A percentile compares a stretch with the other conserved stretches of the same genome.
Evolutionary conservation across 768 basidiomycete species (phyloP).

Genomic region (Trichaptum fuscoviolaceum): DNA sequence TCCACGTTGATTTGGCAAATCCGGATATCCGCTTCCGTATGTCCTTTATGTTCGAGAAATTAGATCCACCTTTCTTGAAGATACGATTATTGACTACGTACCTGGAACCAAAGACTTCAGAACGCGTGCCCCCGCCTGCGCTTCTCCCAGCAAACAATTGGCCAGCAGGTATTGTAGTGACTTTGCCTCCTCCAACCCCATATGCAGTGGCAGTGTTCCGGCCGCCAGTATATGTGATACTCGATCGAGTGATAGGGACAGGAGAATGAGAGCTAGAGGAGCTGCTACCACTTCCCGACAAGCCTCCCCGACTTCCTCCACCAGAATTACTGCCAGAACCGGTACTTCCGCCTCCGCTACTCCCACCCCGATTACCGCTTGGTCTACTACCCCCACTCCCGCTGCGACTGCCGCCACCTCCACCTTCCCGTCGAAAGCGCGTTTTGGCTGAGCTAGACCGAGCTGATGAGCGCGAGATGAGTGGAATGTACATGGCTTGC

Average conservation of each 20-base stretch:
- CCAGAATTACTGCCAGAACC: not conserved
- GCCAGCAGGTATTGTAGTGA: conserved; percentile 36
- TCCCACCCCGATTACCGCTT: conserved; percentile 8
- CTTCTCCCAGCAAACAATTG: conserved; percentile 33
- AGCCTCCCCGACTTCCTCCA: conserved; percentile 8
- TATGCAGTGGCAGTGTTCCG: conserved; percentile 25
- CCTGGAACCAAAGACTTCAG: conserved; percentile 39
- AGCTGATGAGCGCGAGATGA: not conserved
- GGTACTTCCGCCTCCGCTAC: not conserved
- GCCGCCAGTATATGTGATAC: conserved; percentile 11
- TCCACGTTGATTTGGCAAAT: conserved; percentile 33
- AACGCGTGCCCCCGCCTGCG: conserved; percentile 48
- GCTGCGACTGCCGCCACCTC: conserved; percentile 19
- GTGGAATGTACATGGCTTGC: not conserved
- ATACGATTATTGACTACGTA: conserved; percentile 12
- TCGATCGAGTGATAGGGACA: conserved; percentile 19
- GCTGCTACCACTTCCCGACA: not conserved
- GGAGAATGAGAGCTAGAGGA: not conserved
- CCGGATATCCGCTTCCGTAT: conserved; percentile 66
- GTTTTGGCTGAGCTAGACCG: not conserved
- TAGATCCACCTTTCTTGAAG: not conserved
- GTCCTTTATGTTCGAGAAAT: conserved; percentile 24
- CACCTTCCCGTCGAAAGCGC: conserved; percentile 26
- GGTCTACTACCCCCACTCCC: conserved; percentile 12
- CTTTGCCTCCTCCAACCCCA: conserved; percentile 27